phyloP scores from a whole-genome alignment of 2,329 filamentous ascomycete genomes.

The Fusarium albosuccineum region DNA sequence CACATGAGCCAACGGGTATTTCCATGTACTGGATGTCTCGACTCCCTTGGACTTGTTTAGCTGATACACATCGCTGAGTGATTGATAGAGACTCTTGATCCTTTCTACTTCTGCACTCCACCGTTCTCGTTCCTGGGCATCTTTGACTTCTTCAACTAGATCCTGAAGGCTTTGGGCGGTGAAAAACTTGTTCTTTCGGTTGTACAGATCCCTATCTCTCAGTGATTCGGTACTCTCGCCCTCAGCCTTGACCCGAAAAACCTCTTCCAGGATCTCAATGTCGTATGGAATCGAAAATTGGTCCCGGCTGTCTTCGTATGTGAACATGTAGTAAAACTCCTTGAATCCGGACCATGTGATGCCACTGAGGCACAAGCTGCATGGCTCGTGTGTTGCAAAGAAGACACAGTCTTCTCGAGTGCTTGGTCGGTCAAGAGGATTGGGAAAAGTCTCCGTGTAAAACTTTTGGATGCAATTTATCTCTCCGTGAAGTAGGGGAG shows the following conservation, averaged over 20 bases:
- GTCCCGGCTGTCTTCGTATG: slow-evolving; percentile 69
- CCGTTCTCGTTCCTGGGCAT: slow-evolving; percentile 48
- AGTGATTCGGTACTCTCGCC: slow-evolving; percentile 56
- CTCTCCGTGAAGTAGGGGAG: slow-evolving; percentile 69
- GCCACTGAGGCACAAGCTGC: slow-evolving; percentile 68
- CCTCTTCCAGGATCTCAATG: slow-evolving; percentile 68
- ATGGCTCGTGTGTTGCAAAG: slow-evolving; percentile 71
- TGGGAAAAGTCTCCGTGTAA: slow-evolving; percentile 57
- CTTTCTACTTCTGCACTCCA: slow-evolving; percentile 59
- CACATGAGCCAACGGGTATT: too few species aligned
- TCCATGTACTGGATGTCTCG: slow-evolving; percentile 63
- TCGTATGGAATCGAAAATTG: slow-evolving; percentile 69
- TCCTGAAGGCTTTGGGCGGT: slow-evolving; percentile 57
- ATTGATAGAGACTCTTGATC: slow-evolving; percentile 63
- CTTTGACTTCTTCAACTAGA: slow-evolving; percentile 54
- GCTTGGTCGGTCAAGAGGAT: slow-evolving; percentile 53
- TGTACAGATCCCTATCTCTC: slow-evolving; percentile 61
- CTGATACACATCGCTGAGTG: slow-evolving; percentile 63
- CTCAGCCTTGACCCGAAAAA: slow-evolving; percentile 63
- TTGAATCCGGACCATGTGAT: slow-evolving; percentile 70
- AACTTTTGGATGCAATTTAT: slow-evolving; percentile 72
- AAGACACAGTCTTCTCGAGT: slow-evolving; percentile 65
- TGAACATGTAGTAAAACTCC: slow-evolving; percentile 70
- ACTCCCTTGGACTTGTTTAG: slow-evolving; percentile 58
- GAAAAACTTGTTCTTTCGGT: slow-evolving; percentile 69